These are phyloP conservation scores for Xylaria telfairii DNA, from an alignment of 495 filamentous ascomycete genomes.

Conservation along the genomic window DNA sequence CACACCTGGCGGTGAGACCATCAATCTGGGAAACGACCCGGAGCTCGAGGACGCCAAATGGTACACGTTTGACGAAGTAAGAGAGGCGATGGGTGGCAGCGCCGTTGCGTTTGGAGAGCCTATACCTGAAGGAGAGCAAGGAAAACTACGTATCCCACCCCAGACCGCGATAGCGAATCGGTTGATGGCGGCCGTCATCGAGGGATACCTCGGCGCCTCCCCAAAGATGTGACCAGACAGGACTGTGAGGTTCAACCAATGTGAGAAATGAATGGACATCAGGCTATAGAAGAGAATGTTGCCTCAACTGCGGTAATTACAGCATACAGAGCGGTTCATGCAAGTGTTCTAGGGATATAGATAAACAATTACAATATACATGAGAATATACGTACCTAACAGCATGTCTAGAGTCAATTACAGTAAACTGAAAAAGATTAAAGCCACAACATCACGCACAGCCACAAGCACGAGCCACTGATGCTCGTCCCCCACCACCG, in stretches of 20 bases:
- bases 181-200: constrained; percentile 58
- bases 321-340: background rate
- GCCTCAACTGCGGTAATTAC: background rate
- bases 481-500: constrained; percentile 24
- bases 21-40: constrained; percentile 83
- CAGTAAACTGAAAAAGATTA: too few relatives aligned
- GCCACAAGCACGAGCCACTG: constrained; percentile 1
- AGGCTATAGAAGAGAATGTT: constrained; percentile 1
- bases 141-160: constrained; percentile 73
- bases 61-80: constrained; percentile 75
- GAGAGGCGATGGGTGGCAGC: constrained; percentile 64
- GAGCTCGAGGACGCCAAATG: constrained; percentile 91
- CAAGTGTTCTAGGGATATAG: background rate
- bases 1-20: constrained; percentile 75
- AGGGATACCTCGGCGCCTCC: constrained; percentile 43
- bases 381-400: background rate
- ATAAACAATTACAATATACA: background rate
- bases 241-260: background rate
- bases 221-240: constrained; percentile 47
- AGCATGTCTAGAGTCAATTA: background rate
- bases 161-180: constrained; percentile 82
- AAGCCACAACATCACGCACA: constrained; percentile 6
- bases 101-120: constrained; percentile 70
- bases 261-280: background rate
- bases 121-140: constrained; percentile 72